A percentile compares a stretch with the other conserved stretches of the same genome.
phyloP scores from a whole-genome alignment of 441 rosid species.

The Erysimum cheiri region DNA sequence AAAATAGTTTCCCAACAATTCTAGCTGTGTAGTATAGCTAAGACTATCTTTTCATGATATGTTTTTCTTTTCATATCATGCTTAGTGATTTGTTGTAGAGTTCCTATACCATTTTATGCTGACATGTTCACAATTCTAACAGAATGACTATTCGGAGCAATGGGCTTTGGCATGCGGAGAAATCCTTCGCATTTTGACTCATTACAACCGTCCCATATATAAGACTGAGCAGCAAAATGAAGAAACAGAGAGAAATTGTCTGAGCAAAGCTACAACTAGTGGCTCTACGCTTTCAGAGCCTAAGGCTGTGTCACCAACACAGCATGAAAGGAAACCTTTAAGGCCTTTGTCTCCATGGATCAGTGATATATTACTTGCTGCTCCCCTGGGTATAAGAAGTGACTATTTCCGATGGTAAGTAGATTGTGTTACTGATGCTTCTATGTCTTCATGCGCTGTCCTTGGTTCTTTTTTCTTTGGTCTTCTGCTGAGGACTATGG shows the following conservation, averaged over 20 bases:
- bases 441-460: background rate
- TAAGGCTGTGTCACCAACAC: constrained; percentile 51
- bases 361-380: constrained; percentile 92
- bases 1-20: constrained; percentile 32
- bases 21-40: constrained; percentile 2
- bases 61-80: constrained; percentile 9
- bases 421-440: constrained; percentile 27
- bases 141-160: constrained; percentile 98
- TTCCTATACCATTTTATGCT: constrained; percentile 17
- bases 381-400: constrained; percentile 94
- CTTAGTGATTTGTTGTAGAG: background rate
- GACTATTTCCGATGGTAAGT: constrained; percentile 98
- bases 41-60: constrained; percentile 20
- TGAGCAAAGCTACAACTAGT: constrained; percentile 58
- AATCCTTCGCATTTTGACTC: constrained; percentile 94
- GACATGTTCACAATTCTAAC: constrained; percentile 40
- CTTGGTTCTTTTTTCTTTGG: background rate
- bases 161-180: constrained; percentile 99
- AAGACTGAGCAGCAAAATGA: constrained; percentile 69
- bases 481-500: constrained; percentile 16
- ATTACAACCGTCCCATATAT: constrained; percentile 97
- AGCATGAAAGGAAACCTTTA: constrained; percentile 83
- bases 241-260: constrained; percentile 60
- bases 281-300: constrained; percentile 54
- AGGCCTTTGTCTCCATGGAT: constrained; percentile 99